Evolutionary conservation across 345 rosid species (phyloP), one percentile per base, ranked within the genome.

Genomic region (Balakata baccata): DNA sequence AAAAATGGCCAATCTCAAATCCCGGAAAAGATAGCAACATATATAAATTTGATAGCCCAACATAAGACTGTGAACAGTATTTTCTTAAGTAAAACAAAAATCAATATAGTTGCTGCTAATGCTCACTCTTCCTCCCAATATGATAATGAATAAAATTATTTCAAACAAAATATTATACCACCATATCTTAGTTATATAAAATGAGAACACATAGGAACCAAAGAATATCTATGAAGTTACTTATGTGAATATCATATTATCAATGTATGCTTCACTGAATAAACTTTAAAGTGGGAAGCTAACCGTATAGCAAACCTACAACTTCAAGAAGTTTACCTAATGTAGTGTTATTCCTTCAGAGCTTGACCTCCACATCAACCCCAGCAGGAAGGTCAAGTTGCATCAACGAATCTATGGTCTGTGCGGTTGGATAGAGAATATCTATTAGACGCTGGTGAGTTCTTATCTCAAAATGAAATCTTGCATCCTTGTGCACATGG

Each of bases 351-450:
- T 29, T 29, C 34, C 78, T 83, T 92, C 82, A 92, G 81, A 95
- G 99, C 89, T 95, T 92, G 78, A 95, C 96, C 79, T 92, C 99
- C 16, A 92, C 96, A 74, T 95, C 99, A 52, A 92, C 96, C 23
- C 98, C 99, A 22, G 94, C 90, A 69, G 99, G 99, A 80, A 95
- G 94, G 85, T 91, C 94, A 52, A 95, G 98, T 70, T 95, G 98
- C 99, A 95, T 95, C 76, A 95, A 80, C 18, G 98, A 89, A 82
- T 95, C 99, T 7, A 92, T 95, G 0, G 98, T 92, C 70, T 95
- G 99, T 9, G 99, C 97, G 70, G 98, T 95, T 0, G 99, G 99
- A 85, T 89, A 89, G 47, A 92, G 87, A 83, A 95, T 91, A 75
- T 95, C 99, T 3, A 92, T 91, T 54, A 95, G 87, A 14, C 97